These are phyloP conservation scores for Serendipita indica DNA, from an alignment of 768 basidiomycete genomes.

Conservation along the genomic window DNA sequence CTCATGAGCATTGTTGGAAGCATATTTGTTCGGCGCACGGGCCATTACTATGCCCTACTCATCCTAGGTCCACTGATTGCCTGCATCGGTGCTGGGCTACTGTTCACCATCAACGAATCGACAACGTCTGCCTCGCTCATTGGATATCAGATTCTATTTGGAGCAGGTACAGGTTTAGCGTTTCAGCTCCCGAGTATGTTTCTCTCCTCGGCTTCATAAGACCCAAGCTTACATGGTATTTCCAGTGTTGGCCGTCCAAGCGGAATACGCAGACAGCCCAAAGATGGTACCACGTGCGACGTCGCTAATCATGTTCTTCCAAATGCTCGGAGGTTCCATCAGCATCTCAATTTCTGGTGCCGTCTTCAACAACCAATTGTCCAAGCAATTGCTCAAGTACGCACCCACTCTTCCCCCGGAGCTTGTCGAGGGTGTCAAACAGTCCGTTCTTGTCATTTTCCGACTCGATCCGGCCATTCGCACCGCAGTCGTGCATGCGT, in stretches of 20 bases:
- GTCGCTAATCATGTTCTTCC: slow-evolving; percentile 17
- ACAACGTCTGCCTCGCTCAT: slow-evolving; percentile 18
- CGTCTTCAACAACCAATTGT: slow-evolving; percentile 9
- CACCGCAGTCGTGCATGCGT: slow-evolving; percentile 6
- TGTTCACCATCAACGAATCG: slow-evolving; percentile 21
- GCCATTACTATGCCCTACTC: slow-evolving; percentile 22
- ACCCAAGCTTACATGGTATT: not conserved
- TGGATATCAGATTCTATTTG: slow-evolving; percentile 27
- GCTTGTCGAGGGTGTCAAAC: slow-evolving; percentile 15
- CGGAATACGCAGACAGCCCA: slow-evolving; percentile 17
- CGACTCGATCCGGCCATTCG: slow-evolving; percentile 17
- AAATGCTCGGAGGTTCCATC: slow-evolving; percentile 20
- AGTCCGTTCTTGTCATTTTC: slow-evolving; percentile 21
- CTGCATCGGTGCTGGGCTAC: slow-evolving; percentile 23
- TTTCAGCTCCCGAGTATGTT: slow-evolving; percentile 18
- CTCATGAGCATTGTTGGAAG: slow-evolving; percentile 22
- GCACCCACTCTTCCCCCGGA: slow-evolving; percentile 8
- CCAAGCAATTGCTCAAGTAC: slow-evolving; percentile 9
- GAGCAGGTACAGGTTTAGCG: slow-evolving; percentile 24
- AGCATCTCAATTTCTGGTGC: slow-evolving; percentile 15
- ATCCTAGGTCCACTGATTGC: slow-evolving; percentile 20
- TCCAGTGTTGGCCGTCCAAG: slow-evolving; percentile 20
- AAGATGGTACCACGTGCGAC: slow-evolving; percentile 17
- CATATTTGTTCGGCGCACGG: slow-evolving; percentile 18
- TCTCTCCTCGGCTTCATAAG: not conserved